Percentiles rank a stretch among this genome's conserved stretches.
These are phyloP conservation scores for Schizophyllum commune DNA, from an alignment of 1,284 basidiomycete genomes.

Conservation along the genomic window DNA sequence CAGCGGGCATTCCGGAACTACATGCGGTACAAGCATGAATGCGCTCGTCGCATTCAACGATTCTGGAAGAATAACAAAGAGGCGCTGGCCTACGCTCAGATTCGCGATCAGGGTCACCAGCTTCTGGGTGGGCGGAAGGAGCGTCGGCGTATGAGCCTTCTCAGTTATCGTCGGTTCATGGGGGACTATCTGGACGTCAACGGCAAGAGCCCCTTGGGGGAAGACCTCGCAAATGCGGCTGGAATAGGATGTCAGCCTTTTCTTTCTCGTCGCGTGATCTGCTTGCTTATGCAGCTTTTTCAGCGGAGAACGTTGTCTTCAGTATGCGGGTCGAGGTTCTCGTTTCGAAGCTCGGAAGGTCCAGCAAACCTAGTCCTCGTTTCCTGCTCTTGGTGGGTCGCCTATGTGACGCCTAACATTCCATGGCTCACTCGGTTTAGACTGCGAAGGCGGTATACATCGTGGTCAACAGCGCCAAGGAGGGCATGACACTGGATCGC, in stretches of 20 bases:
- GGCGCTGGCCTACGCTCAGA: conserved; percentile 78
- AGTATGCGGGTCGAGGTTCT: conserved; percentile 83
- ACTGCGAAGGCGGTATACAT: conserved; percentile 90
- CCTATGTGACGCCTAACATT: neutral
- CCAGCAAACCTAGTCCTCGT: conserved; percentile 89
- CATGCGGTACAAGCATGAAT: conserved; percentile 92
- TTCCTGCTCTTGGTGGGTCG: conserved; percentile 79
- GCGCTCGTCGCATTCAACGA: conserved; percentile 90
- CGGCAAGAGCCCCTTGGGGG: conserved; percentile 73
- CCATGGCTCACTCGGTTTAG: conserved; percentile 29
- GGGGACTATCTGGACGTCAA: conserved; percentile 96
- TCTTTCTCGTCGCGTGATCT: neutral
- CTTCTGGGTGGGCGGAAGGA: conserved; percentile 91
- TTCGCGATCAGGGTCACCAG: conserved; percentile 92
- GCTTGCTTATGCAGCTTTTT: conserved; percentile 8
- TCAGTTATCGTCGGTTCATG: conserved; percentile 92
- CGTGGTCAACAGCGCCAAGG: conserved; percentile 61
- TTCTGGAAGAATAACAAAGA: conserved; percentile 99
- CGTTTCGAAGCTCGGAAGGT: conserved; percentile 81
- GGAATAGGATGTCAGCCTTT: conserved; percentile 60
- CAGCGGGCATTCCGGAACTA: conserved; percentile 97
- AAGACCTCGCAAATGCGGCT: conserved; percentile 71
- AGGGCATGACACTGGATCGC: conserved; percentile 76
- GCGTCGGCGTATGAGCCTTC: conserved; percentile 85
- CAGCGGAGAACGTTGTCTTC: conserved; percentile 77